Evolutionary conservation across 108 stramenopile species (phyloP).

Genomic region (Cylindrotheca closterium): DNA sequence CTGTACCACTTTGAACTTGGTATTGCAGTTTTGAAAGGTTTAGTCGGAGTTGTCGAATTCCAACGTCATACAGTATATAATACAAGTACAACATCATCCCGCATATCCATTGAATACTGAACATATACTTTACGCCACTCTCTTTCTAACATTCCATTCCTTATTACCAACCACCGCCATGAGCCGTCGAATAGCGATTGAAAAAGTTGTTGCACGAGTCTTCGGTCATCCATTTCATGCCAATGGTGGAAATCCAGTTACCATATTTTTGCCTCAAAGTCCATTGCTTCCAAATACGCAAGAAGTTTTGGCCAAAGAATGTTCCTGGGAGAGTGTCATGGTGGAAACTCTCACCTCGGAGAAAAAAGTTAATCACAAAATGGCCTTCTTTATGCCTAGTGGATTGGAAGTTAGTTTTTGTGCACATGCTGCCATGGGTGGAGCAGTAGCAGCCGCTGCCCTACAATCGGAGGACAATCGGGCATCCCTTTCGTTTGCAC

Average conservation of each 20-base stretch:
- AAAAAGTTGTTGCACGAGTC: conserved; percentile 44
- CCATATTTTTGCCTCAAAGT: conserved; percentile 42
- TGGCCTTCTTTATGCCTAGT: conserved; percentile 71
- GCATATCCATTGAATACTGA: no score
- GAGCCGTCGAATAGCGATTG: conserved; percentile 6
- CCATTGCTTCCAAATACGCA: conserved; percentile 26
- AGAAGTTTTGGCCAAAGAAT: conserved; percentile 47
- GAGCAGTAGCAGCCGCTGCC: conserved; percentile 14
- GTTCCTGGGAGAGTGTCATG: conserved; percentile 72
- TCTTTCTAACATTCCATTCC: no score
- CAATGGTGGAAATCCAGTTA: conserved; percentile 70
- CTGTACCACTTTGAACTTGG: no score
- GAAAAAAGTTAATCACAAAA: conserved; percentile 14
- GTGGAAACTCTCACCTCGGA: conserved; percentile 11
- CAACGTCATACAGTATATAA: no score
- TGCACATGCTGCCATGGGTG: conserved; percentile 78
- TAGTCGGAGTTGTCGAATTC: no score
- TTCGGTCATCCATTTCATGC: conserved; percentile 27
- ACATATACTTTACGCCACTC: no score
- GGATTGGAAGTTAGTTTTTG: conserved; percentile 75
- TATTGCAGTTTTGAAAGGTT: no score
- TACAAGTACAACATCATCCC: no score
- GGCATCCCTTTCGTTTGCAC: background rate
- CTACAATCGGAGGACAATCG: background rate
- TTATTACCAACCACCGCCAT: no score